Evolutionary conservation across 768 basidiomycete species (phyloP).

Genomic region (Suillus subluteus): DNA sequence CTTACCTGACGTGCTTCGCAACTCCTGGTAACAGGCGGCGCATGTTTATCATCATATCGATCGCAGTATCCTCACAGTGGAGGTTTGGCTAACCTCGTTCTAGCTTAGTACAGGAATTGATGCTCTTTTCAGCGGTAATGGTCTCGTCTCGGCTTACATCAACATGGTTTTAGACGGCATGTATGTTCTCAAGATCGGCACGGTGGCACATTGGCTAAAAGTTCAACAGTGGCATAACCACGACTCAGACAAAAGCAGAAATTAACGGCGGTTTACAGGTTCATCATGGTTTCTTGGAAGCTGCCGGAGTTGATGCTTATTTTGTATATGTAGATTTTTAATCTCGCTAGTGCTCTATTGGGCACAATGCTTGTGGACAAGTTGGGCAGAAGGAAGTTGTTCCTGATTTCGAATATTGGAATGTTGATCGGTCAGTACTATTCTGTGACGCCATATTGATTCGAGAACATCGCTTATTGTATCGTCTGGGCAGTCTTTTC

Average conservation of each 20-base stretch:
- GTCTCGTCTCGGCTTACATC: constrained; percentile 76
- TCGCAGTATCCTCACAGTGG: constrained; percentile 79
- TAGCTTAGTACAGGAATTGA: constrained; percentile 6
- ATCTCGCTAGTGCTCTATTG: constrained; percentile 58
- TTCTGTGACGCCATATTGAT: neutral
- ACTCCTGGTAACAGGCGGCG: constrained; percentile 72
- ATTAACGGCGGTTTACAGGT: constrained; percentile 71
- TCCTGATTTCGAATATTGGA: constrained; percentile 64
- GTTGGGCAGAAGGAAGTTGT: constrained; percentile 69
- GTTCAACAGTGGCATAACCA: constrained; percentile 46
- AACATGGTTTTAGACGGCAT: constrained; percentile 67
- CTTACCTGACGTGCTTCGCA: constrained; percentile 55
- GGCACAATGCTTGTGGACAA: constrained; percentile 69
- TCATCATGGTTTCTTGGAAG: constrained; percentile 11
- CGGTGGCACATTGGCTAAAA: neutral
- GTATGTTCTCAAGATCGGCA: neutral
- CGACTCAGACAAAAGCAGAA: constrained; percentile 53
- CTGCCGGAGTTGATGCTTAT: neutral
- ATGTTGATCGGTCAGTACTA: constrained; percentile 52
- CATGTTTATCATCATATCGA: constrained; percentile 66
- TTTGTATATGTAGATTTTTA: constrained; percentile 51
- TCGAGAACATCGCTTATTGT: neutral
- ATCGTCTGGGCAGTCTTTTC: constrained; percentile 45
- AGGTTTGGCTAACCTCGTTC: constrained; percentile 42
- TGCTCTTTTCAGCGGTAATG: constrained; percentile 53